A percentile compares a stretch with the other conserved stretches of the same genome.
phyloP scores from a whole-genome alignment of 1,284 basidiomycete genomes.

The Cryptococcus sp. region DNA sequence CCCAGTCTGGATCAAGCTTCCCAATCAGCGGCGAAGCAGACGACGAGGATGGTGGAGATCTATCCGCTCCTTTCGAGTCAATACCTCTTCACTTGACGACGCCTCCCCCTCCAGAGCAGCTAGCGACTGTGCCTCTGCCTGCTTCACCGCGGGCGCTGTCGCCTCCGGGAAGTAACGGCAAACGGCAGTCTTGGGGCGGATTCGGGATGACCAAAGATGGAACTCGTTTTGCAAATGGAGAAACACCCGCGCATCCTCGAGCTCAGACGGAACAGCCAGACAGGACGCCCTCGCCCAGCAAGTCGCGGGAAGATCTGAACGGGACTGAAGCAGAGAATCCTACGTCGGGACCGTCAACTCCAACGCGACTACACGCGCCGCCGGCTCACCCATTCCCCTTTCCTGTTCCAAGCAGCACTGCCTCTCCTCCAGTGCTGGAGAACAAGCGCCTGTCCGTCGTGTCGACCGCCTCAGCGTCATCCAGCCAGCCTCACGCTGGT shows the following conservation, averaged over 20 bases:
- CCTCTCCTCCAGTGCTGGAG: conserved; percentile 12
- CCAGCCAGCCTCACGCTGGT: conserved; percentile 3
- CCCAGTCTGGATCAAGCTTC: conserved; percentile 5
- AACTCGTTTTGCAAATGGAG: conserved; percentile 17
- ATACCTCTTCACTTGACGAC: conserved; percentile 35
- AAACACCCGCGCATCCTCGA: conserved; percentile 19
- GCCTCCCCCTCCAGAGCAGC: conserved; percentile 15
- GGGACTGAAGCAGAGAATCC: neutral
- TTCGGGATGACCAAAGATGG: conserved; percentile 29
- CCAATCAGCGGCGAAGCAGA: neutral
- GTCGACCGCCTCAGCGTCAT: conserved; percentile 10
- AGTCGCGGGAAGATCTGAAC: conserved; percentile 5
- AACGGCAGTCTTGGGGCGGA: conserved; percentile 25
- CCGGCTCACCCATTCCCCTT: conserved; percentile 49
- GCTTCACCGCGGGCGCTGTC: conserved; percentile 18
- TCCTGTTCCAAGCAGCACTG: conserved; percentile 29
- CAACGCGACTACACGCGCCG: conserved; percentile 36
- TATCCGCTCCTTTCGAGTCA: conserved; percentile 40
- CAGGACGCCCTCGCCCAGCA: neutral
- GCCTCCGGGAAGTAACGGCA: conserved; percentile 7
- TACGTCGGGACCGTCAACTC: conserved; percentile 2
- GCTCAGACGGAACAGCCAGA: conserved; percentile 10
- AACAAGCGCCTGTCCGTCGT: conserved; percentile 21
- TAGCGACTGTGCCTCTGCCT: conserved; percentile 18
- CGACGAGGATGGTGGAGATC: conserved; percentile 20